A percentile compares a stretch with the other conserved stretches of the same genome.
These are phyloP conservation scores for Candolleomyces efflorescens DNA, from an alignment of 768 basidiomycete species.

Conservation along the genomic window DNA sequence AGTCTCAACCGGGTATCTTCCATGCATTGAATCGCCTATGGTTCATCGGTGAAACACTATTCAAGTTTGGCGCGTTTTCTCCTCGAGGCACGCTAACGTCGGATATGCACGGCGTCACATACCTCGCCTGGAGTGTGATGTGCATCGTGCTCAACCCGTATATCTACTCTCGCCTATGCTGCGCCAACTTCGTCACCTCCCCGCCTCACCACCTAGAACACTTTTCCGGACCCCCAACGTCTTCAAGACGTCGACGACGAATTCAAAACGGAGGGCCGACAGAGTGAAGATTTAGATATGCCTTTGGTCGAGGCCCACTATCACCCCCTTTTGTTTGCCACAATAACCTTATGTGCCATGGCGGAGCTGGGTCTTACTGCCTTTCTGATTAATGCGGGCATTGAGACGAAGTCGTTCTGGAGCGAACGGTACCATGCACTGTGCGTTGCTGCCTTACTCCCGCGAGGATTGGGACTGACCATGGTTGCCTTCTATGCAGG, in stretches of 20 bases:
- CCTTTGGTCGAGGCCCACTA: conserved; percentile 48
- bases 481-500: conserved; percentile 20
- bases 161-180: no score
- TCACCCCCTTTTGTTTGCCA: conserved; percentile 56
- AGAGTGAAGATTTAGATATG: conserved; percentile 4
- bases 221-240: background rate
- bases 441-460: conserved; percentile 32
- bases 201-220: no score
- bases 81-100: no score
- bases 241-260: background rate
- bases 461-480: background rate
- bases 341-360: conserved; percentile 64
- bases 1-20: no score
- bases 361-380: conserved; percentile 73
- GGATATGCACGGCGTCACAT: no score
- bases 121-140: no score
- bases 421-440: conserved; percentile 60
- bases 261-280: no score
- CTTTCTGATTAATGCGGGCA: conserved; percentile 68
- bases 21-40: no score
- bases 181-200: no score
- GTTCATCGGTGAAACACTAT: no score
- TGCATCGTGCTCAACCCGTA: no score
- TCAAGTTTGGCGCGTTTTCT: no score
- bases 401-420: conserved; percentile 57